A percentile compares a stretch with the other conserved stretches of the same genome.
Evolutionary conservation across 2,329 filamentous ascomycete genomes (phyloP).

Genomic region (Alternaria arbusti): DNA sequence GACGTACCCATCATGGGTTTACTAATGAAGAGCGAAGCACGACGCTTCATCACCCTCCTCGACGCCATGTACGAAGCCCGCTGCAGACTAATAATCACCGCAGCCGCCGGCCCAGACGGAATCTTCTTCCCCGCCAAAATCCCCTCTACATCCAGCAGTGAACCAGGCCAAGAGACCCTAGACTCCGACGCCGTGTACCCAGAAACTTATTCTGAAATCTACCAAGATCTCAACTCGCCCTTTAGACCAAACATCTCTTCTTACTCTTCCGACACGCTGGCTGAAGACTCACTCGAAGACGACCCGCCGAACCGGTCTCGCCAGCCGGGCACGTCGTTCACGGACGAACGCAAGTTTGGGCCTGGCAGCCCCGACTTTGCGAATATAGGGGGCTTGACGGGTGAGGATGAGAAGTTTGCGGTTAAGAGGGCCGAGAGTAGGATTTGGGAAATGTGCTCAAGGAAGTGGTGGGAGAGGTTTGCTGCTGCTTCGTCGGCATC

Average conservation of each 20-base stretch:
- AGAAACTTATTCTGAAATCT: slow-evolving; percentile 75
- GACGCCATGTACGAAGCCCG: slow-evolving; percentile 80
- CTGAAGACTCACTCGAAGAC: slow-evolving; percentile 57
- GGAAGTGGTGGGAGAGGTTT: slow-evolving; percentile 73
- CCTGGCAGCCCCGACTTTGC: slow-evolving; percentile 64
- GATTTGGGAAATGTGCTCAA: slow-evolving; percentile 83
- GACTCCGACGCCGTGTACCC: slow-evolving; percentile 63
- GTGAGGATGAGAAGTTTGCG: slow-evolving; percentile 81
- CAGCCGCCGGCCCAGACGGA: slow-evolving; percentile 71
- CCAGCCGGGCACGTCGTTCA: slow-evolving; percentile 29
- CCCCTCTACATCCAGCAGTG: slow-evolving; percentile 8
- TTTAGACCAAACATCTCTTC: slow-evolving; percentile 80
- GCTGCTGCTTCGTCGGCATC: slow-evolving; percentile 68
- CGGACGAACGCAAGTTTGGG: slow-evolving; percentile 33
- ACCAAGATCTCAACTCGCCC: slow-evolving; percentile 76
- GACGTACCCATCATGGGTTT: slow-evolving; percentile 71
- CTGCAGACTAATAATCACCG: slow-evolving; percentile 75
- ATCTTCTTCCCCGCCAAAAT: slow-evolving; percentile 71
- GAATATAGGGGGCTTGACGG: slow-evolving; percentile 72
- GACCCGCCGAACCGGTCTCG: slow-evolving; percentile 55
- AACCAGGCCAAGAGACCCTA: slow-evolving; percentile 7
- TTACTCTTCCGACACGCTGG: slow-evolving; percentile 56
- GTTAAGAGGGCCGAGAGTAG: slow-evolving; percentile 78
- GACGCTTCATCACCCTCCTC: slow-evolving; percentile 79
- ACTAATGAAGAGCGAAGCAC: slow-evolving; percentile 78